Evolutionary conservation across 2,329 filamentous ascomycete species (phyloP).

Genomic region (Xylaria sp.): DNA sequence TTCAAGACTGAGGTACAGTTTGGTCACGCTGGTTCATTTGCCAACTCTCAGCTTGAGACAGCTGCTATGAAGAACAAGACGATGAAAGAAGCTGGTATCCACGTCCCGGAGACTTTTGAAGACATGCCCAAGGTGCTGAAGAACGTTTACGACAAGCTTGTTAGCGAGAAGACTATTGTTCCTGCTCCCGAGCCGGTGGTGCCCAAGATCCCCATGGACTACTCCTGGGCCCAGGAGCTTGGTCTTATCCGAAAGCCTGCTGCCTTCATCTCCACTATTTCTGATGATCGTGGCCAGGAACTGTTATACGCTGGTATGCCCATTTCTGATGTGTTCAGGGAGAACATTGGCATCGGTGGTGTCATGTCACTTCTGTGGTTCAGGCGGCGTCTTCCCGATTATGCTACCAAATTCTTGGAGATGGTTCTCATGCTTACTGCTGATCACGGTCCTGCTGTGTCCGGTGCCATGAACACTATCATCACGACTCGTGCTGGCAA

Average conservation of each 20-base stretch:
- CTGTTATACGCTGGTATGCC: conserved; percentile 99
- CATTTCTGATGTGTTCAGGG: conserved; percentile 99
- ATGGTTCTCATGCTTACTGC: conserved; percentile 99
- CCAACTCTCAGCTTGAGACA: conserved; percentile 99
- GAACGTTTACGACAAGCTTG: conserved; percentile 86
- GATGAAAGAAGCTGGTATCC: conserved; percentile 94
- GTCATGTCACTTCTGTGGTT: conserved; percentile 99
- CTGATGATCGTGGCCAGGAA: conserved; percentile 99
- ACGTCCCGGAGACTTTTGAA: conserved; percentile 96
- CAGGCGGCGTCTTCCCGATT: conserved; percentile 94
- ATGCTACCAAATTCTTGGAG: conserved; percentile 98
- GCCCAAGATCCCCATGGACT: conserved; percentile 99
- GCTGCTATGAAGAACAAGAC: conserved; percentile 95
- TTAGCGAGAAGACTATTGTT: conserved; percentile 84
- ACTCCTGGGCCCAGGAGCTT: conserved; percentile 99
- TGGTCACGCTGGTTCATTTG: conserved; percentile 97
- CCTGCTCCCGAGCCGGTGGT: conserved; percentile 89
- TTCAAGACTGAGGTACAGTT: conserved; percentile 99
- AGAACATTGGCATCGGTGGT: conserved; percentile 99
- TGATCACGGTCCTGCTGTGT: conserved; percentile 98
- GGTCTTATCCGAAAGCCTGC: conserved; percentile 99
- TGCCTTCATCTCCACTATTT: conserved; percentile 99
- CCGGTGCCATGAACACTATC: conserved; percentile 99
- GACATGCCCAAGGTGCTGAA: conserved; percentile 84
- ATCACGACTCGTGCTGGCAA: conserved; percentile 99